Base-by-base conservation (phyloP, 2,329 filamentous ascomycete genomes). In the Pezicula radicicola region DNA sequence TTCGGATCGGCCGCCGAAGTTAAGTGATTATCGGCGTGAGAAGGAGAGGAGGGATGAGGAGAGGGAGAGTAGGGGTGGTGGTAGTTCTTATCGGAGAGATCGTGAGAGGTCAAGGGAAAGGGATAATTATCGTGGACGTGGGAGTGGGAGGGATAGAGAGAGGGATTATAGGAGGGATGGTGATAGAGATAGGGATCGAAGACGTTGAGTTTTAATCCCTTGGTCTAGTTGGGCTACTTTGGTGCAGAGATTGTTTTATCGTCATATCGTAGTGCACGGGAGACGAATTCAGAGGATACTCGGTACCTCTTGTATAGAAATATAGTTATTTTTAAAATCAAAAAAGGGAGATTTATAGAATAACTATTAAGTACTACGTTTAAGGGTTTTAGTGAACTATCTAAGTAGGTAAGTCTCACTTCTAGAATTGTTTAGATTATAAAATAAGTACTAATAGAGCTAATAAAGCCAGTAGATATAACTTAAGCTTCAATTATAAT, bases 1-100 rank as follows among this genome's bases (percentile, higher is more conserved):
- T 44, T 77, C 77, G 57, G 76, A 77, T 56, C 73, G 72, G 15
- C 78, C 75, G 44, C 55, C 55, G 43, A 62, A 53, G 46, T 51
- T 51, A 6, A 53, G 43, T 18, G 60, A 60, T 43, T 62, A 63
- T 53, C 56, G 79, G 61, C 70, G 75, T 40, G 69, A 76, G 52
- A 75, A 76, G 48, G 64, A 72, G 44, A 66, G 73, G 43, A 60
- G 66, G 16, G 72, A 71, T 39, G 68, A 74, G 54, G 69, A 72
- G 37, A 61, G 70, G 55, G 70, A 75, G 47, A 66, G 72, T 59
- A 58, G 74, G 48, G 68, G 70, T 12, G 68, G 66, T 51, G 62
- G 58, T 48, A 67, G 71, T 49, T 63, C 65, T 35, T 62, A 68
- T 51, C 58, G 30, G 9, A 33, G 59, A 10, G 64, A 68, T 33